A percentile compares a stretch with the other conserved stretches of the same genome.
Conservation (phyloP, 192 early-diverging fungal species). For the Coemansia sp. region DNA sequence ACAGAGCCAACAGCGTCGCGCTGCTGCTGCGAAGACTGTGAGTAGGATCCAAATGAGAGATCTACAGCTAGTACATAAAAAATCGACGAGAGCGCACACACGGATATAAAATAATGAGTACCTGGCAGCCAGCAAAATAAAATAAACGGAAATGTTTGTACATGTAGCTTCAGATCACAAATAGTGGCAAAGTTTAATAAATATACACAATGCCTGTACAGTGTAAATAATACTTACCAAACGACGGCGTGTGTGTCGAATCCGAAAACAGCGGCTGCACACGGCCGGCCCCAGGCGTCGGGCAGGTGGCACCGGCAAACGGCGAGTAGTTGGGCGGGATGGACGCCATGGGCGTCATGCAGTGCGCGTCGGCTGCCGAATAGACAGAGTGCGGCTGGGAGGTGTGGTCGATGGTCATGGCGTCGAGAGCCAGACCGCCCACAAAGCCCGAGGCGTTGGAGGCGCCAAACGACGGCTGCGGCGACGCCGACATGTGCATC, state of each 20-base stretch:
- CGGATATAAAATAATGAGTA: not conserved
- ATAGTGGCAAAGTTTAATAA: not conserved
- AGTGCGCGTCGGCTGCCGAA: not conserved
- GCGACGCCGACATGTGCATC: not conserved
- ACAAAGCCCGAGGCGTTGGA: not conserved
- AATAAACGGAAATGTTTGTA: not conserved
- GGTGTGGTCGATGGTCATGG: constrained; percentile 7
- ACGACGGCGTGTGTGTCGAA: constrained; percentile 12
- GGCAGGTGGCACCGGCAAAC: constrained; percentile 11
- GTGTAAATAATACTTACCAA: constrained; percentile 37
- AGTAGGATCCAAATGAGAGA: constrained; percentile 29
- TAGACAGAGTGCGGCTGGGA: not conserved
- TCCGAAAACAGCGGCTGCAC: constrained; percentile 14
- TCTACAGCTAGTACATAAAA: constrained; percentile 17
- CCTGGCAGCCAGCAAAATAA: not conserved
- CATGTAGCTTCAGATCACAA: not conserved
- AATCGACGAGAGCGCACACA: constrained; percentile 10
- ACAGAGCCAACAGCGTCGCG: constrained; percentile 20
- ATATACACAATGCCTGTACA: no score
- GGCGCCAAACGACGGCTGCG: not conserved
- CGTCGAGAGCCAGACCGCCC: not conserved
- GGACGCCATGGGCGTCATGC: constrained; percentile 6
- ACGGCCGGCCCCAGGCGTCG: constrained; percentile 1
- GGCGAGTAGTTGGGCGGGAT: constrained; percentile 24
- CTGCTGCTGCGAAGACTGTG: constrained; percentile 21